Evolutionary conservation across 2,329 filamentous ascomycete genomes (phyloP).

Genomic region (Simplicillium aogashimaense): DNA sequence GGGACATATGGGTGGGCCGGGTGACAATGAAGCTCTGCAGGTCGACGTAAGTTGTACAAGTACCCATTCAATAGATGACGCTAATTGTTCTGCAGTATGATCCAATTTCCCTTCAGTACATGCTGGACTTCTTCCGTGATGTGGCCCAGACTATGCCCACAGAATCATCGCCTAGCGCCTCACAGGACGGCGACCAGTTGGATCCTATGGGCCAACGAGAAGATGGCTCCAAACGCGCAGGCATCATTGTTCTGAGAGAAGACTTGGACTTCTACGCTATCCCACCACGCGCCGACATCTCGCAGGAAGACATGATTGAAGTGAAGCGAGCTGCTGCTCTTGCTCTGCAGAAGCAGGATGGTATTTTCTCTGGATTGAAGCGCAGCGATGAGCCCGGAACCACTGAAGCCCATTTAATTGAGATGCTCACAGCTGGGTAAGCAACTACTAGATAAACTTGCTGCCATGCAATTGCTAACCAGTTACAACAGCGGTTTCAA

Average conservation of each 20-base stretch:
- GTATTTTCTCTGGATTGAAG: constrained; percentile 91
- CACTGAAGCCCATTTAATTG: constrained; percentile 95
- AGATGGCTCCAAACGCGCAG: constrained; percentile 83
- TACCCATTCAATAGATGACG: constrained; percentile 1
- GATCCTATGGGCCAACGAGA: constrained; percentile 60
- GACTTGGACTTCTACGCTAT: constrained; percentile 98
- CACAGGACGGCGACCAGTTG: constrained; percentile 53
- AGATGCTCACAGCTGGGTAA: constrained; percentile 98
- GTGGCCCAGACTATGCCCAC: constrained; percentile 93
- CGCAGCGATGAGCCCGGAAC: constrained; percentile 94
- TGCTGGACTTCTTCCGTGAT: constrained; percentile 96
- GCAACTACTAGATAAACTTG: constrained; percentile 20
- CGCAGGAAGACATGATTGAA: constrained; percentile 84
- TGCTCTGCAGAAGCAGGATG: constrained; percentile 78
- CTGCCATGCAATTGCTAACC: constrained; percentile 6
- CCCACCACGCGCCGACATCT: constrained; percentile 75
- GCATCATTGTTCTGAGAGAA: constrained; percentile 93
- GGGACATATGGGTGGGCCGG: constrained; percentile 86
- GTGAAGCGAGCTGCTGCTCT: constrained; percentile 87
- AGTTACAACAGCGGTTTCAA: constrained; percentile 69
- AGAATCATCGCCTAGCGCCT: constrained; percentile 56
- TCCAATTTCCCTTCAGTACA: constrained; percentile 91
- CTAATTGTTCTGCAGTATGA: constrained; percentile 64
- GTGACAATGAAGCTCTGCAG: constrained; percentile 88
- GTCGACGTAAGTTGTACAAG: constrained; percentile 71